Evolutionary conservation across 352 stramenopile species (phyloP).

Genomic region (Globisporangium viniferum): DNA sequence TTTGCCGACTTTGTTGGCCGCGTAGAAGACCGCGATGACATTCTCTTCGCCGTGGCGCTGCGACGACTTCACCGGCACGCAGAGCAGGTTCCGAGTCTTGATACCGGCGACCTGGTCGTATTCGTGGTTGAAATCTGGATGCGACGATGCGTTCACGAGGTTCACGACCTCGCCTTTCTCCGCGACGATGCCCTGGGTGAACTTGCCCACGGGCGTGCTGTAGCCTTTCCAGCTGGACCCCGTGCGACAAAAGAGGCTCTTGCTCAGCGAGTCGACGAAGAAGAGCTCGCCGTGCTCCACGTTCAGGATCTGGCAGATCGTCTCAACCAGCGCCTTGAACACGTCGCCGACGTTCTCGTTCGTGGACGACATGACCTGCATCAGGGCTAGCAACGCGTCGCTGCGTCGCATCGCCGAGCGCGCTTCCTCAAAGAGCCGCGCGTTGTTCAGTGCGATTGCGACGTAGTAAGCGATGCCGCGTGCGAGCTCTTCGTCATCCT

Average conservation of each 20-base stretch:
- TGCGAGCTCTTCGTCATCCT: conserved; percentile 64
- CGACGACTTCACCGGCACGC: conserved; percentile 63
- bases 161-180: conserved; percentile 54
- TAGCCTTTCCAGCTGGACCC: conserved; percentile 70
- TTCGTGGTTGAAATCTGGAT: conserved; percentile 63
- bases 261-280: conserved; percentile 71
- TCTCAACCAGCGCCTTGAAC: conserved; percentile 39
- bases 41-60: conserved; percentile 62
- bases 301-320: conserved; percentile 42
- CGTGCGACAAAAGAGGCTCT: conserved; percentile 63
- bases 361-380: conserved; percentile 49
- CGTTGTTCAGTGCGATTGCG: conserved; percentile 67
- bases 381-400: conserved; percentile 59
- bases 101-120: conserved; percentile 64
- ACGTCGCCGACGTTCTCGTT: conserved; percentile 48
- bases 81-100: conserved; percentile 64
- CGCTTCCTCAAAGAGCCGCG: conserved; percentile 55
- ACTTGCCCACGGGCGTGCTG: conserved; percentile 59
- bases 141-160: conserved; percentile 47
- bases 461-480: conserved; percentile 63
- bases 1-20: conserved; percentile 65
- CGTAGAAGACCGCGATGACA: conserved; percentile 79
- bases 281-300: conserved; percentile 74
- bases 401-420: conserved; percentile 56
- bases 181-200: conserved; percentile 67